Conservation (phyloP, 78 protist genomes). For the Dictyostelium intermedium region DNA sequence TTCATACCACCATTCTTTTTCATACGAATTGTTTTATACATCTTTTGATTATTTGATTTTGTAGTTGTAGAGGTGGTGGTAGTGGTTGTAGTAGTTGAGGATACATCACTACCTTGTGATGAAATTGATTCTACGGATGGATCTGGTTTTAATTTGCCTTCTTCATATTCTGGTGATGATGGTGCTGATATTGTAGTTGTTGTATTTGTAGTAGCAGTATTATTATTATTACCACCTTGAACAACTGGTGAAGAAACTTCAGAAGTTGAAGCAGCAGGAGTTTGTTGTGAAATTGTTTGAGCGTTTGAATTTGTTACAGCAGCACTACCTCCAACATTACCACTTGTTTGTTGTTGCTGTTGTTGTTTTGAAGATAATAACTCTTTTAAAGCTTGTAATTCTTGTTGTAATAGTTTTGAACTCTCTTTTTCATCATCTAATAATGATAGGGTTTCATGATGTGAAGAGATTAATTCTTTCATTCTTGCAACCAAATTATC, state of each 20-base stretch:
- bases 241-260: conserved; percentile 7
- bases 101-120: conserved; percentile 13
- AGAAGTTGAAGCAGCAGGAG: conserved; percentile 7
- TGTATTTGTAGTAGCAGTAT: background rate
- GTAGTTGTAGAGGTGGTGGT: background rate
- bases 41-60: background rate
- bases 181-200: background rate
- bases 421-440: conserved; percentile 68
- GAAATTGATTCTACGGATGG: conserved; percentile 31
- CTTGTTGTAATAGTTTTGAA: conserved; percentile 8
- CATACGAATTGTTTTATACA: conserved; percentile 63
- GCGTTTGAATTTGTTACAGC: background rate
- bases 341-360: background rate
- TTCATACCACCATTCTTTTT: conserved; percentile 20
- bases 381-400: conserved; percentile 35
- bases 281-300: background rate
- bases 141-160: conserved; percentile 17
- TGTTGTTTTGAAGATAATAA: background rate
- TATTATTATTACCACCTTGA: background rate
- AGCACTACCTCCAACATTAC: background rate
- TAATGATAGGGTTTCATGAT: conserved; percentile 56
- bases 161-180: conserved; percentile 1
- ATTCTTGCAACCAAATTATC: conserved; percentile 70
- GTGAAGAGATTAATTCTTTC: conserved; percentile 65
- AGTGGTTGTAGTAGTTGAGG: background rate